A percentile compares a stretch with the other conserved stretches of the same genome.
phyloP scores from a whole-genome alignment of 2,329 filamentous ascomycete genomes.

The Tolypocladium sp. region DNA sequence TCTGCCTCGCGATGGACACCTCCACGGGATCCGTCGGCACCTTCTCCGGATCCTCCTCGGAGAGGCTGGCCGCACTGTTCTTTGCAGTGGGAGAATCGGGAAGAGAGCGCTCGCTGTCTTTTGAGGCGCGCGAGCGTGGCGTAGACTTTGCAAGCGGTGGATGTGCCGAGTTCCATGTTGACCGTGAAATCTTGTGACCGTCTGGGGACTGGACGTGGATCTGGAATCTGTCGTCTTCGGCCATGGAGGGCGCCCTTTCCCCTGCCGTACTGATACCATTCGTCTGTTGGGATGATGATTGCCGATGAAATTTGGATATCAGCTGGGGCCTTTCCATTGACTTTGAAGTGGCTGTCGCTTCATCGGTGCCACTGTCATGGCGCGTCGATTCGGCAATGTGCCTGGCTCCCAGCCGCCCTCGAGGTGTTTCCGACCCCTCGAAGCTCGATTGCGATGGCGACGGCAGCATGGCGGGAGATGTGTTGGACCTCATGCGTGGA shows the following conservation, averaged over 20 bases:
- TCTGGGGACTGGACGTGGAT: neutral
- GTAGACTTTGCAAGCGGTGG: neutral
- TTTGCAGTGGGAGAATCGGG: neutral
- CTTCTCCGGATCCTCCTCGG: conserved; percentile 10
- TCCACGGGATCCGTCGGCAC: conserved; percentile 48
- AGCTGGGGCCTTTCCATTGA: conserved; percentile 4
- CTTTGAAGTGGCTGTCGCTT: neutral
- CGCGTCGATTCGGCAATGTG: conserved; percentile 3
- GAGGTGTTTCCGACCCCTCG: conserved; percentile 6
- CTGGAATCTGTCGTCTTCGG: neutral
- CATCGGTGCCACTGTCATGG: neutral
- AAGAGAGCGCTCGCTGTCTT: neutral
- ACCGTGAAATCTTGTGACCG: neutral
- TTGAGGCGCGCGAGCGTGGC: neutral
- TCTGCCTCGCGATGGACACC: conserved; percentile 59
- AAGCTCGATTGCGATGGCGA: conserved; percentile 32
- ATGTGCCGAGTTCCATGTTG: conserved; percentile 3
- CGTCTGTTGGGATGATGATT: neutral
- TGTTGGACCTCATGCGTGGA: conserved; percentile 41
- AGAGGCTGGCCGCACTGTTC: neutral
- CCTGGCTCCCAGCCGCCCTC: neutral
- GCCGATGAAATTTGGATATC: conserved; percentile 10
- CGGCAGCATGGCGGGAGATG: conserved; percentile 38
- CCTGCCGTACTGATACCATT: neutral
- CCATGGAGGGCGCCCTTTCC: neutral